Base-by-base conservation (phyloP, 148 eudicot genomes). In the Silene conica region DNA sequence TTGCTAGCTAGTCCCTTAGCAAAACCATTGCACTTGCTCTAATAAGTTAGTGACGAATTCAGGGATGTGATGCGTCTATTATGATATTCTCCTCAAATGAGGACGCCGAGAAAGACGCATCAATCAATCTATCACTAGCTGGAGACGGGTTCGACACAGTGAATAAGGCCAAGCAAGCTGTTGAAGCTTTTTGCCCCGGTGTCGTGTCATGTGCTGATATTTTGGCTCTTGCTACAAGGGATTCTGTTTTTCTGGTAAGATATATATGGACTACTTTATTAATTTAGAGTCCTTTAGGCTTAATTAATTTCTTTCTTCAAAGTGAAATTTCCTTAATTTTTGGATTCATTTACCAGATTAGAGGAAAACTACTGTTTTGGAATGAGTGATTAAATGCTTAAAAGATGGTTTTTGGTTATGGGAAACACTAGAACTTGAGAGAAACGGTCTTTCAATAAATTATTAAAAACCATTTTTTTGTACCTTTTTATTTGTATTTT, bases 51-150 rank as follows among this genome's bases (percentile, higher is more conserved):
- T 67, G 60, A n/a, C 57, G 54, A 23, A 56, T 83, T 64, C 64
- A 93, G 97, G 98, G 98, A 43, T 89, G 92, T 65, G 98, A 93
- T 81, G 97, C 91, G 55, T 91, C 98, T 0, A 70, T 89, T 55
- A 68, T 93, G 83, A 87, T 93, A 26, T 72, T 77, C 70, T 92
- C 97, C 28, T 82, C 90, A 6, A 86, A 74, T 19, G 76, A 80
- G 0, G 89, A 89, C 15, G 98, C 97, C 22, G 98, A 93, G 73
- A 91, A 82, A 65, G 92, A 89, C 77, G 85, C 94, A 20, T 43
- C 63, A 3, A 88, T 85, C 15, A 89, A 91, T 76, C 69, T 85
- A 5, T 87, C 96, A 0, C 82, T 91, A 5, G 87, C 92, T 1
- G 94, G 97, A 43, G 97, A 92, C 62, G 97, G 97, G 19, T 93